Percentiles rank a stretch among this genome's conserved stretches.
These are phyloP conservation scores for Phellopilus nigrolimitatus DNA, from an alignment of 1,284 basidiomycete species.

Conservation along the genomic window DNA sequence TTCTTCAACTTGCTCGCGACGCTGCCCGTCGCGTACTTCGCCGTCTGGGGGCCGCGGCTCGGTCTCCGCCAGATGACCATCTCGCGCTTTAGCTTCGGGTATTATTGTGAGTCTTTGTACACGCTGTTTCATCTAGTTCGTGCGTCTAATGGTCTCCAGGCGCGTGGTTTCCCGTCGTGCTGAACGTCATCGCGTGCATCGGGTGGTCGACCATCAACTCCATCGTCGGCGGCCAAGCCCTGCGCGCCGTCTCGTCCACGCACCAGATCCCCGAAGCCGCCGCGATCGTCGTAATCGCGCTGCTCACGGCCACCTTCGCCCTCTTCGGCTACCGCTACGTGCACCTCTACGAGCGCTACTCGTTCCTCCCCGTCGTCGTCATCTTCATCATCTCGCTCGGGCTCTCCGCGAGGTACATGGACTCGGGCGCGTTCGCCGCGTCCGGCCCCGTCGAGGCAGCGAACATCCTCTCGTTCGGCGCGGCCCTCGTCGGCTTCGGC, in stretches of 20 bases:
- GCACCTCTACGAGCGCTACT: constrained; percentile 35
- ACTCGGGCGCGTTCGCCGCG: constrained; percentile 25
- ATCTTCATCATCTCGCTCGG: constrained; percentile 33
- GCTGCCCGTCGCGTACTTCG: constrained; percentile 32
- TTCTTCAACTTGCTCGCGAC: constrained; percentile 36
- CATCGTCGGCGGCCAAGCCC: constrained; percentile 32
- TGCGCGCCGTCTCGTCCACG: constrained; percentile 27
- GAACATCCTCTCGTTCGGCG: constrained; percentile 27
- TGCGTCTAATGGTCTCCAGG: constrained; percentile 13
- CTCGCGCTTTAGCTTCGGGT: constrained; percentile 32
- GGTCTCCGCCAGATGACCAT: constrained; percentile 36
- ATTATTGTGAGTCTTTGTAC: constrained; percentile 21
- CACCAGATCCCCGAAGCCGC: constrained; percentile 30
- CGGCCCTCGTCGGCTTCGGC: constrained; percentile 29
- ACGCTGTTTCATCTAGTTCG: background rate
- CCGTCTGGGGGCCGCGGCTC: constrained; percentile 32
- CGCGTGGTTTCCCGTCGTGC: constrained; percentile 26
- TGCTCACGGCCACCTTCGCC: constrained; percentile 34
- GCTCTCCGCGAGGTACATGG: constrained; percentile 26
- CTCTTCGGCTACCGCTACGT: constrained; percentile 41
- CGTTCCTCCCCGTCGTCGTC: constrained; percentile 35
- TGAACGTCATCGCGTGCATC: constrained; percentile 31
- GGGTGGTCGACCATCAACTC: constrained; percentile 35
- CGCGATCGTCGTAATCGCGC: constrained; percentile 32
- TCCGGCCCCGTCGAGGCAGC: constrained; percentile 26